These are phyloP conservation scores for Beta lomatogona DNA, from an alignment of 179 eudicot species.

Conservation along the genomic window DNA sequence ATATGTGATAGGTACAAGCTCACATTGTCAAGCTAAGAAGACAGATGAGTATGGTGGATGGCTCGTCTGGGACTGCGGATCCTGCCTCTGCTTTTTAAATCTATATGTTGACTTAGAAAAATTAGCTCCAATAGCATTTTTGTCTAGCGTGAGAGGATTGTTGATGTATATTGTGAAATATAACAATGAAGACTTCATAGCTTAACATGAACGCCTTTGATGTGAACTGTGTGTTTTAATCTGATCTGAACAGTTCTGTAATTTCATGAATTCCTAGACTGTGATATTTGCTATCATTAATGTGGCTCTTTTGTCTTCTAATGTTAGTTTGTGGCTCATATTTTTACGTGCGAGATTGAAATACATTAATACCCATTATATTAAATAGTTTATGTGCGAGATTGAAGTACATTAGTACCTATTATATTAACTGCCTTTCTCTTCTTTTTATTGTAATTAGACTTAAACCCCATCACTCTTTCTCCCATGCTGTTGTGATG, in stretches of 20 bases:
- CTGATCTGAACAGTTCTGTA: slow-evolving; percentile 17
- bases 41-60: slow-evolving; percentile 58
- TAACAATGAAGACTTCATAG: slow-evolving; percentile 5
- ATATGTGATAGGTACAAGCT: slow-evolving; percentile 66
- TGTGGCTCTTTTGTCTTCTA: not conserved
- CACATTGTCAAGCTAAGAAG: slow-evolving; percentile 70
- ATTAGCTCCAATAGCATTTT: not conserved
- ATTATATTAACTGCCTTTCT: not conserved
- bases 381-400: too few relatives aligned
- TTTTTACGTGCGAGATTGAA: not conserved
- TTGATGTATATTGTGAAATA: slow-evolving; percentile 20
- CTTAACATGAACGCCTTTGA: not conserved
- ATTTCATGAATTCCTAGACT: slow-evolving; percentile 1
- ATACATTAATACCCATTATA: not conserved
- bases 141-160: slow-evolving; percentile 9
- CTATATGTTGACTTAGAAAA: slow-evolving; percentile 21
- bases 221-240: not conserved
- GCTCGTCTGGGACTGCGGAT: slow-evolving; percentile 45
- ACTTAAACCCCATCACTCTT: not conserved
- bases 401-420: too few relatives aligned
- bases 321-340: not conserved
- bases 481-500: not conserved
- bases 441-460: not conserved
- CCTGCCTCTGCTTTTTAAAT: slow-evolving; percentile 39
- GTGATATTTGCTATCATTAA: not conserved